phyloP scores from a whole-genome alignment of 139 green algal genomes.

The Chlorokybus atmophyticus region DNA sequence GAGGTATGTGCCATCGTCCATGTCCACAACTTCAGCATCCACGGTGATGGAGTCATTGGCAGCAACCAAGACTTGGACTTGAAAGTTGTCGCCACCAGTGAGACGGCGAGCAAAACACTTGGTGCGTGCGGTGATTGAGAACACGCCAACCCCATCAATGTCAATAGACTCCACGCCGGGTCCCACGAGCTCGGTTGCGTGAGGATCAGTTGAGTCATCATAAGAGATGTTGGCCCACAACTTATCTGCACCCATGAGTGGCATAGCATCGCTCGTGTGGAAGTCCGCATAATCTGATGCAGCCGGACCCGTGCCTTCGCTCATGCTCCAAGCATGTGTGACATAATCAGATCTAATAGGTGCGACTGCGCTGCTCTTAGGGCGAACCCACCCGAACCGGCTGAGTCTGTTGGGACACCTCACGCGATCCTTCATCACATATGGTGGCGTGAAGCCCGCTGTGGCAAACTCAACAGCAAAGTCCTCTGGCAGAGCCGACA shows the following conservation, averaged over 20 bases:
- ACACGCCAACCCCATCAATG: background rate
- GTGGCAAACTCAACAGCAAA: background rate
- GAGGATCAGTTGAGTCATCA: constrained; percentile 6
- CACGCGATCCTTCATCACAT: background rate
- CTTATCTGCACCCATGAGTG: background rate
- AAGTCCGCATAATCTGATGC: background rate
- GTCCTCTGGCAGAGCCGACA: background rate
- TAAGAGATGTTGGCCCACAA: constrained; percentile 1
- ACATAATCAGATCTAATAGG: too few relatives aligned
- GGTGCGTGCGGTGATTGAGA: constrained; percentile 6
- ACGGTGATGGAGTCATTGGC: background rate
- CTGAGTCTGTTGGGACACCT: background rate
- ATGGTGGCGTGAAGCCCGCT: background rate
- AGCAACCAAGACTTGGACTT: background rate
- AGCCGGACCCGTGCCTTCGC: background rate
- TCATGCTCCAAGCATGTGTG: background rate
- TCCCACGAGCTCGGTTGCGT: background rate
- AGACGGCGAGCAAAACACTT: constrained; percentile 12
- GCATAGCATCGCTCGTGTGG: background rate
- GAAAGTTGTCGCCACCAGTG: constrained; percentile 5
- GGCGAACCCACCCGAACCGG: background rate
- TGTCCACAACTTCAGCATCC: constrained; percentile 1
- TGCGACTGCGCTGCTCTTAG: too few relatives aligned
- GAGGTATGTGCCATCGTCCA: constrained; percentile 20
- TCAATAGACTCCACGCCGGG: background rate